phyloP scores from a whole-genome alignment of 83 land plant genomes.

The Picea abies region DNA sequence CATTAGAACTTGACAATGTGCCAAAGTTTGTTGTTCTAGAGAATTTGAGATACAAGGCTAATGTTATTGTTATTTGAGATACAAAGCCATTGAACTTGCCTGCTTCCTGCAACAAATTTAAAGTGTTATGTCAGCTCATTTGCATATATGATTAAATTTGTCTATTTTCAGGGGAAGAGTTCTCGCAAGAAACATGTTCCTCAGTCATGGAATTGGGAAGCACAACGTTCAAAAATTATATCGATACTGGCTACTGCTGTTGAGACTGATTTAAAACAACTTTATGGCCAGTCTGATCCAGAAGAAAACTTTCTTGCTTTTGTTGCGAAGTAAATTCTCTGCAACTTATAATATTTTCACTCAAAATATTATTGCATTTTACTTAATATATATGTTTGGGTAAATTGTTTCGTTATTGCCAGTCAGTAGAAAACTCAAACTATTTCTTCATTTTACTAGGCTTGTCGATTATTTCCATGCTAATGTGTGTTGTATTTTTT shows the following conservation, averaged over 20 bases:
- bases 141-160: background rate
- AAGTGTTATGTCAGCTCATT: background rate
- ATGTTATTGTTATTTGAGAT: background rate
- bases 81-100: background rate
- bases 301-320: constrained; percentile 87
- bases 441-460: background rate
- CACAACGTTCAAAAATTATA: constrained; percentile 63
- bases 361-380: too few species aligned
- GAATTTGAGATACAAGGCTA: too few species aligned
- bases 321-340: constrained; percentile 62
- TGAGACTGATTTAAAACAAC: constrained; percentile 76
- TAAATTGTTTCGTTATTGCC: background rate
- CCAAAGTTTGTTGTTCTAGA: too few species aligned
- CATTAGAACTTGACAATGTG: too few species aligned
- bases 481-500: background rate
- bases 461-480: background rate
- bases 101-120: background rate
- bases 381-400: background rate
- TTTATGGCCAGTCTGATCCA: constrained; percentile 78
- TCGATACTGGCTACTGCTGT: constrained; percentile 78
- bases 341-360: constrained; percentile 16
- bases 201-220: constrained; percentile 86
- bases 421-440: background rate
- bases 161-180: constrained; percentile 31
- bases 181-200: constrained; percentile 62